Base-by-base conservation (phyloP, 2,329 filamentous ascomycete species). In the Thielaviopsis musarum region DNA sequence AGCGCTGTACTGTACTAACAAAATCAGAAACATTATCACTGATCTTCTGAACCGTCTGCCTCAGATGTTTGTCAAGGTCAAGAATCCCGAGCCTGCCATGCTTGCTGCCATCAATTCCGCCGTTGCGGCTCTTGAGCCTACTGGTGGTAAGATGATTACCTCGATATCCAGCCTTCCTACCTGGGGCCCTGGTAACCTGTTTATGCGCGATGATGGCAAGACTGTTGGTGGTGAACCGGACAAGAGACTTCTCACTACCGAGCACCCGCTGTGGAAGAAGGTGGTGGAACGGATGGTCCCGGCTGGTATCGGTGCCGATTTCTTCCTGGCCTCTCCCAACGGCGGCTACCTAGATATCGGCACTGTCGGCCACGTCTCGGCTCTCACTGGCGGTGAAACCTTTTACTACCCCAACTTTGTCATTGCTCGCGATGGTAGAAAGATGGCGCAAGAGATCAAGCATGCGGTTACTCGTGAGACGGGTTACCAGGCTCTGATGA, bases 381-480 rank as follows among this genome's bases (percentile, higher is more conserved):
- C 89, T 51, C 84, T 87, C 30, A 95, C 89, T n/a, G 93, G 93
- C 61, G 93, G 93, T 63, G 93, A 98, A 70, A 88, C 85, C 0
- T 98, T 91, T 72, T 96, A 95, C 73, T 98, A 95, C 69, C 91
- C 93, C 53, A 98, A 97, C 70, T 98, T 95, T 74, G 84, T 95
- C 61, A 83, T 86, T 7, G 87, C 87, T 7, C 82, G 93, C 45
- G 93, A 98, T 70, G 83, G 85, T 52, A 77, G 88, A 59, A 94
- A 91, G 73, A 74, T 98, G 48, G 85, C 85, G 2, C 80, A 85
- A 54, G 93, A 98, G 73, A 83, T 98, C 64, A 82, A 84, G 65
- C 91, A 96, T 67, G 83, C 88, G 0, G 82, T 96, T 30, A 90
- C 84, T 2, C 80, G 93, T 63, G 91, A 96, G 70, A 95, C 91